A percentile compares a stretch with the other conserved stretches of the same genome.
These are phyloP conservation scores for Camellia lanceoleosa DNA, from an alignment of 148 eudicot genomes.

Conservation along the genomic window DNA sequence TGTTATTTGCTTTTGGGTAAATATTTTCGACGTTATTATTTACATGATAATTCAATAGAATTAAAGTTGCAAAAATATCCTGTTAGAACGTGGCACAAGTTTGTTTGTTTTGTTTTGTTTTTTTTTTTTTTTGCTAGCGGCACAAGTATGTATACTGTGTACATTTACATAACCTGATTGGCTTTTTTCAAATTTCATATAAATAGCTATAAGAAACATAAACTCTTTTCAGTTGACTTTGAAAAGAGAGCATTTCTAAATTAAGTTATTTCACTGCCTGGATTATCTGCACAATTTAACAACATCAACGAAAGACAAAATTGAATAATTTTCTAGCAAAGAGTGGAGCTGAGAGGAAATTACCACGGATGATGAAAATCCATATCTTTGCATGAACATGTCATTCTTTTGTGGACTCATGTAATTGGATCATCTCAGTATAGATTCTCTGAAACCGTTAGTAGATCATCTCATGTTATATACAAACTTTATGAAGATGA, in stretches of 20 bases:
- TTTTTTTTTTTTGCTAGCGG: too few relatives aligned
- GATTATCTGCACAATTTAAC: background rate
- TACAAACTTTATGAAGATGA: conserved; percentile 3
- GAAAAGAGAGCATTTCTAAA: background rate
- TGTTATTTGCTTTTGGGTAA: too few relatives aligned
- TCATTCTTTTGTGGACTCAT: conserved; percentile 60
- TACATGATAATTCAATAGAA: too few relatives aligned
- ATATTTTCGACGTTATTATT: too few relatives aligned
- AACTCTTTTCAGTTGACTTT: background rate
- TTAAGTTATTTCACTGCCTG: background rate
- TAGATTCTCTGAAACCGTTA: conserved; percentile 5
- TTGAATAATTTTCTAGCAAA: background rate
- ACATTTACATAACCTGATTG: background rate
- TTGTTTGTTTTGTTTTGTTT: too few relatives aligned
- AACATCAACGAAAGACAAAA: background rate
- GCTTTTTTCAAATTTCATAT: background rate
- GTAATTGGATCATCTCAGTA: conserved; percentile 92
- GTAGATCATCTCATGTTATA: background rate
- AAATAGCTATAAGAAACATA: background rate
- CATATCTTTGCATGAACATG: conserved; percentile 86
- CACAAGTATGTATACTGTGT: too few relatives aligned
- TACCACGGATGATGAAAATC: conserved; percentile 96
- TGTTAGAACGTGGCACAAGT: too few relatives aligned
- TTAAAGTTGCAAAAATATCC: too few relatives aligned
- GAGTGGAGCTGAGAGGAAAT: conserved; percentile 12